A percentile compares a stretch with the other conserved stretches of the same genome.
Evolutionary conservation across 2,329 filamentous ascomycete genomes (phyloP).

Genomic region (Coniochaeta sp.): DNA sequence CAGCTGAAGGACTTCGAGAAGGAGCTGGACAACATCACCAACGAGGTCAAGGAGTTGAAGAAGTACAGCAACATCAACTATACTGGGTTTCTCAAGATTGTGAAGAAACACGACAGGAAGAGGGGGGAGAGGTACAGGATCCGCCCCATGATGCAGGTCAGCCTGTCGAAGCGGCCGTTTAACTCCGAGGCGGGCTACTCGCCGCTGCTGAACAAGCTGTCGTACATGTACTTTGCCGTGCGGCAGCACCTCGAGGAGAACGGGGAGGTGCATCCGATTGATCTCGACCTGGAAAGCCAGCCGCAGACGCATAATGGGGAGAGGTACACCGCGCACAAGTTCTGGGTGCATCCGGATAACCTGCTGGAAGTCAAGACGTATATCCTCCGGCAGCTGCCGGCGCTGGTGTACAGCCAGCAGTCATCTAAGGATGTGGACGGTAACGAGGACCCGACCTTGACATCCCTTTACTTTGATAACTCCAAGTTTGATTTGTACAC

Average conservation of each 20-base stretch:
- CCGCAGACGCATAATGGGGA: constrained; percentile 58
- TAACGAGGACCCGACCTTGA: constrained; percentile 80
- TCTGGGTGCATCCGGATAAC: constrained; percentile 96
- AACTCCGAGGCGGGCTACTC: constrained; percentile 88
- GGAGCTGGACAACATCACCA: constrained; percentile 82
- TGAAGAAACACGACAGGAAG: constrained; percentile 98
- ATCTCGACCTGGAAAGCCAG: constrained; percentile 44
- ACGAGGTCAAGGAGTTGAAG: constrained; percentile 87
- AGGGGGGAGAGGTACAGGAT: constrained; percentile 81
- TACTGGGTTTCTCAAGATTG: constrained; percentile 94
- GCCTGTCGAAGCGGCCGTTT: constrained; percentile 81
- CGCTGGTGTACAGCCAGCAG: constrained; percentile 88
- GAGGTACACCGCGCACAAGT: constrained; percentile 81
- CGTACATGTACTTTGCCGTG: constrained; percentile 92
- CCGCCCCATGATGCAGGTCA: constrained; percentile 84
- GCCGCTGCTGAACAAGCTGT: constrained; percentile 82
- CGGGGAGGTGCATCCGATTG: constrained; percentile 31
- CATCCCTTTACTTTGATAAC: constrained; percentile 94
- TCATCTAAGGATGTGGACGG: constrained; percentile 75
- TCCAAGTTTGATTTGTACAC: constrained; percentile 78
- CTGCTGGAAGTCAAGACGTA: constrained; percentile 94
- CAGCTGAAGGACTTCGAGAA: constrained; percentile 63
- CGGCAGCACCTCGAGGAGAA: constrained; percentile 69
- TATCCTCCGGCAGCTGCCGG: constrained; percentile 82
- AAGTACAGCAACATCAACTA: constrained; percentile 96